These are phyloP conservation scores for Amaranthus hypochondriacus DNA, from an alignment of 148 eudicot genomes.

Conservation along the genomic window DNA sequence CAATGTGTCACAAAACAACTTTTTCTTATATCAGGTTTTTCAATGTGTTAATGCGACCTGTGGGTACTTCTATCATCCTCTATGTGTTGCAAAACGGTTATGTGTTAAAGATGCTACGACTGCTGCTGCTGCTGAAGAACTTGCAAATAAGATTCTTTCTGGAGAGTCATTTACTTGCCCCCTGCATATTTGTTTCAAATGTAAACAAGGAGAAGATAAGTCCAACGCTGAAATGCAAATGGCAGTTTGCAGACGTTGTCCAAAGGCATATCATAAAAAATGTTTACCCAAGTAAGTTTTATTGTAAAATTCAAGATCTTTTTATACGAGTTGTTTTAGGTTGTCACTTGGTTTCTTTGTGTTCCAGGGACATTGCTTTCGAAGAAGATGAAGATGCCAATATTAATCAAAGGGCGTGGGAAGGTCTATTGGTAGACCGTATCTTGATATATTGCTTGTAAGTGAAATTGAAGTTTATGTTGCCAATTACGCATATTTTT, in stretches of 20 bases:
- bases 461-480: slow-evolving; percentile 27
- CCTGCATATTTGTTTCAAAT: slow-evolving; percentile 56
- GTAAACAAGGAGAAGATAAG: slow-evolving; percentile 60
- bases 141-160: slow-evolving; percentile 46
- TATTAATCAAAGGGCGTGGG: slow-evolving; percentile 74
- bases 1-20: neutral
- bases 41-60: slow-evolving; percentile 84
- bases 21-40: slow-evolving; percentile 53
- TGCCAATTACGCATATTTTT: neutral
- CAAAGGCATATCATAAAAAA: slow-evolving; percentile 79
- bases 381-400: slow-evolving; percentile 41
- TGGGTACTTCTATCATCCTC: slow-evolving; percentile 86
- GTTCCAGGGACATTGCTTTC: slow-evolving; percentile 60
- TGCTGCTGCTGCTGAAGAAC: slow-evolving; percentile 44
- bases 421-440: slow-evolving; percentile 63
- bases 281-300: slow-evolving; percentile 75
- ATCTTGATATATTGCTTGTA: slow-evolving; percentile 90
- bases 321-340: neutral
- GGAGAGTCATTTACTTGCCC: slow-evolving; percentile 86
- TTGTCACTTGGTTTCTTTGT: slow-evolving; percentile 11
- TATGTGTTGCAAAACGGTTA: slow-evolving; percentile 74
- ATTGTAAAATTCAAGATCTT: neutral
- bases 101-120: slow-evolving; percentile 41
- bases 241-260: slow-evolving; percentile 96
- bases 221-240: slow-evolving; percentile 48